phyloP scores from a whole-genome alignment of 345 rosid genomes.

The Microcos paniculata region DNA sequence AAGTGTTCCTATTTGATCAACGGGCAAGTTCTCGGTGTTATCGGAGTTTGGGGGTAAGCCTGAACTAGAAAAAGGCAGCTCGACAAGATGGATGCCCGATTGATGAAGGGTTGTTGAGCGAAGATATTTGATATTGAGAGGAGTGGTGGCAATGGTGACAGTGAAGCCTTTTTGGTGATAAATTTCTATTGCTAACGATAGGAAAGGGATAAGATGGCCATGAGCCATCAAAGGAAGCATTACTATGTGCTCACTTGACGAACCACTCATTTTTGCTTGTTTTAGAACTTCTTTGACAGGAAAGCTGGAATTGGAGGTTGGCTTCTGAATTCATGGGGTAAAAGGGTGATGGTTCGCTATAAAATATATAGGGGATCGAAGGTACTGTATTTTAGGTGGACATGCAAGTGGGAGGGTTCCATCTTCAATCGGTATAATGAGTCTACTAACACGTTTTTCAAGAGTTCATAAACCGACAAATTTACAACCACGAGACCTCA shows the following conservation, averaged over 20 bases:
- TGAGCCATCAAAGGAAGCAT: slow-evolving; percentile 50
- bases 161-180: slow-evolving; percentile 24
- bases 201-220: slow-evolving; percentile 57
- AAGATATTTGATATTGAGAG: slow-evolving; percentile 39
- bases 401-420: no score
- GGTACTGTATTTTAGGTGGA: no score
- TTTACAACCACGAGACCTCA: no score
- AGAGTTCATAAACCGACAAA: no score
- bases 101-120: slow-evolving; percentile 25
- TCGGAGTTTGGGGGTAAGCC: slow-evolving; percentile 37
- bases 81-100: slow-evolving; percentile 19
- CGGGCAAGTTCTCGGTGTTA: slow-evolving; percentile 39
- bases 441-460: no score
- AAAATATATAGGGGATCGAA: no score
- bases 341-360: no score
- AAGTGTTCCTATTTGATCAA: slow-evolving; percentile 15
- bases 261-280: not conserved
- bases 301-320: no score
- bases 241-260: slow-evolving; percentile 17
- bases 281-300: no score
- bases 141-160: slow-evolving; percentile 41
- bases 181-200: slow-evolving; percentile 34
- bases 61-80: no score
- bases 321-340: no score
- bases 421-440: no score